Evolutionary conservation across 495 filamentous ascomycete species (phyloP), one percentile per base, ranked within the genome.

Genomic region (Aspergillus nanangensis): DNA sequence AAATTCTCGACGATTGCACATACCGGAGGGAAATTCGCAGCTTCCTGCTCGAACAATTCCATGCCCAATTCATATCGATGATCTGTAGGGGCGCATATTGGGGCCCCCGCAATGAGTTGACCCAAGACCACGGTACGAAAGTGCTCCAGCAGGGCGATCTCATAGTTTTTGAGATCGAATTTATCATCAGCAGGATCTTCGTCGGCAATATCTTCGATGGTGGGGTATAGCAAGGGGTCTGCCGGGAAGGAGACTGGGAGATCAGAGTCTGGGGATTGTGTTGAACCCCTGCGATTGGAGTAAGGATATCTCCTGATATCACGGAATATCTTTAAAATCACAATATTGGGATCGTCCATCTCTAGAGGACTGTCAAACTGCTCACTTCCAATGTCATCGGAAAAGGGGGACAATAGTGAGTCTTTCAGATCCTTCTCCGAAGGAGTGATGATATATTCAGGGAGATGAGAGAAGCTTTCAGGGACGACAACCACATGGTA

Each of bases 401-500:
- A 38, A 11, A 52, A 36, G 22, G 52, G 48, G 39, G 49, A 31
- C 18, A 51, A 40, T 14, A 29, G 33, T 25, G 17, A 44, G 31
- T 51, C 20, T 11, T 23, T 14, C 35, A 17, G 14, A 17, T 45
- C 9, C 31, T 37, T 52, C 40, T 71, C 64, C 1, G 44, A 27
- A 2, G 38, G 17, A 14, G 65, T 63, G 14, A 69, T 65, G 37
- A 60, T 54, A 58, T 81, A 81, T 47, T 81, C 78, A 14, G 77
- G 75, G 13, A 79, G 57, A 7, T 63, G 51, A 13, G 69, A 59
- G 51, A 83, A 82, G 56, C 77, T 82, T 24, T 69, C 66, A 5
- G 75, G 80, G 23, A 76, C 71, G 33, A 72, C 69, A 17, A 82
- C 52, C 23, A 83, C 75, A 58, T 77, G 66, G 54, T 76, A 83